Conservation (phyloP, 805 yeast species). For the Yamadazyma nakazawae region DNA sequence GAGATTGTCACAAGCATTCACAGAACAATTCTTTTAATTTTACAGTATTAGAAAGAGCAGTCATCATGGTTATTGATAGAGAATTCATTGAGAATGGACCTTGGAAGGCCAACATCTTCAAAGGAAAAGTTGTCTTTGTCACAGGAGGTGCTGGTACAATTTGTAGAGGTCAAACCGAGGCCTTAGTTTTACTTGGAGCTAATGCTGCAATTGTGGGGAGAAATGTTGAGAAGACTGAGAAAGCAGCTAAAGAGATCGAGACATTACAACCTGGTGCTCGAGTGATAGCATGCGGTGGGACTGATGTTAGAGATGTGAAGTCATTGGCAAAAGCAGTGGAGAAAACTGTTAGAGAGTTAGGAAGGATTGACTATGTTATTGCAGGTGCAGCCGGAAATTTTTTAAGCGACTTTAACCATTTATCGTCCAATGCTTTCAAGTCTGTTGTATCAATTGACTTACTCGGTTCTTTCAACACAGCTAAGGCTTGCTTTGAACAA, state of each 20-base stretch:
- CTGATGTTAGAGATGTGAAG: slow-evolving; percentile 72
- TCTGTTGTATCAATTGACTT: slow-evolving; percentile 38
- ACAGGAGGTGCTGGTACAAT: slow-evolving; percentile 97
- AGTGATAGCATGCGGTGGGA: slow-evolving; percentile 64
- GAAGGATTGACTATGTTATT: slow-evolving; percentile 42
- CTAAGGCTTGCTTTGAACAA: slow-evolving; percentile 37
- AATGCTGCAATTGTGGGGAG: slow-evolving; percentile 84
- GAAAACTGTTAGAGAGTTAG: slow-evolving; percentile 45
- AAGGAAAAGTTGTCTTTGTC: slow-evolving; percentile 82
- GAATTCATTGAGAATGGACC: slow-evolving; percentile 26
- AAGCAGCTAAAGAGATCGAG: slow-evolving; percentile 63
- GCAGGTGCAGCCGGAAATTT: slow-evolving; percentile 47
- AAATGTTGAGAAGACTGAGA: slow-evolving; percentile 57
- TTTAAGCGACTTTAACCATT: slow-evolving; percentile 40
- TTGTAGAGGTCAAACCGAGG: slow-evolving; percentile 85
- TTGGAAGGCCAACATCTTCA: slow-evolving; percentile 62
- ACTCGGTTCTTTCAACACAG: slow-evolving; percentile 41
- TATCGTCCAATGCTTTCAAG: slow-evolving; percentile 41
- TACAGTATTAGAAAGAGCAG: too few species aligned
- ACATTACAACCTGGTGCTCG: slow-evolving; percentile 52
- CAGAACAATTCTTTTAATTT: too few species aligned
- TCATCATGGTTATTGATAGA: slow-evolving; percentile 9
- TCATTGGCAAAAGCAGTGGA: slow-evolving; percentile 61
- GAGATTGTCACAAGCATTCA: too few species aligned
- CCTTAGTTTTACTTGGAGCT: slow-evolving; percentile 80